Conservation (phyloP, 176 grass and related monocot genomes). For the Ampelocalamus luodianensis region DNA sequence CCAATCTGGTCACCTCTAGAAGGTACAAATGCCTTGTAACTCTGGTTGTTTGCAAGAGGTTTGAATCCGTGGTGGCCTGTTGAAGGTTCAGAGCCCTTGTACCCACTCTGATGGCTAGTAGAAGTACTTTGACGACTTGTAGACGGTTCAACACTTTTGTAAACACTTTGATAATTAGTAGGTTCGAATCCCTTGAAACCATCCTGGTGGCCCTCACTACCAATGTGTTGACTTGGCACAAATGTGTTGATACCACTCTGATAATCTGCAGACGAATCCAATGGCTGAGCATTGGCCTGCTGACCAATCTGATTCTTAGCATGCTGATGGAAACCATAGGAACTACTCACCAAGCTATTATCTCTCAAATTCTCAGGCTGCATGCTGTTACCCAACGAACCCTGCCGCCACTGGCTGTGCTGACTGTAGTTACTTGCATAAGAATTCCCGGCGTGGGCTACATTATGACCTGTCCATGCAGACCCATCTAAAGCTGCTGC, state of each 20-base stretch:
- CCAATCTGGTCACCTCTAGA: conserved; percentile 33
- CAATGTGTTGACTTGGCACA: conserved; percentile 34
- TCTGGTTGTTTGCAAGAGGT: conserved; percentile 37
- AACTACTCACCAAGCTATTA: conserved; percentile 41
- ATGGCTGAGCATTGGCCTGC: conserved; percentile 13
- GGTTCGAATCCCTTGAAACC: conserved; percentile 34
- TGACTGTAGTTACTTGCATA: conserved; percentile 29
- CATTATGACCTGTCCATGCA: conserved; percentile 17
- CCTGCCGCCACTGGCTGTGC: conserved; percentile 41
- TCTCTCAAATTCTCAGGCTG: conserved; percentile 42
- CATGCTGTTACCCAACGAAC: conserved; percentile 46
- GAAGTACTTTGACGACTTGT: conserved; percentile 24
- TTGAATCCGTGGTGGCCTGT: conserved; percentile 36
- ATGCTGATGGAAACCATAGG: conserved; percentile 41
- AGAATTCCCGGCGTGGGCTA: conserved; percentile 19
- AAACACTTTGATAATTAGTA: conserved; percentile 29
- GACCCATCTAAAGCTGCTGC: conserved; percentile 37
- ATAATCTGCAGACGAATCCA: conserved; percentile 23
- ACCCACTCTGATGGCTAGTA: conserved; percentile 24
- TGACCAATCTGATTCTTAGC: conserved; percentile 31
- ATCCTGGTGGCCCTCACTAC: conserved; percentile 21
- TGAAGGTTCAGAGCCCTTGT: conserved; percentile 21
- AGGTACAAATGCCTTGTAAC: conserved; percentile 36
- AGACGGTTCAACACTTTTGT: conserved; percentile 37
- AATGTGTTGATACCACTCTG: conserved; percentile 24